Base-by-base conservation (phyloP, 768 basidiomycete genomes). In the Coprinopsis sp. region DNA sequence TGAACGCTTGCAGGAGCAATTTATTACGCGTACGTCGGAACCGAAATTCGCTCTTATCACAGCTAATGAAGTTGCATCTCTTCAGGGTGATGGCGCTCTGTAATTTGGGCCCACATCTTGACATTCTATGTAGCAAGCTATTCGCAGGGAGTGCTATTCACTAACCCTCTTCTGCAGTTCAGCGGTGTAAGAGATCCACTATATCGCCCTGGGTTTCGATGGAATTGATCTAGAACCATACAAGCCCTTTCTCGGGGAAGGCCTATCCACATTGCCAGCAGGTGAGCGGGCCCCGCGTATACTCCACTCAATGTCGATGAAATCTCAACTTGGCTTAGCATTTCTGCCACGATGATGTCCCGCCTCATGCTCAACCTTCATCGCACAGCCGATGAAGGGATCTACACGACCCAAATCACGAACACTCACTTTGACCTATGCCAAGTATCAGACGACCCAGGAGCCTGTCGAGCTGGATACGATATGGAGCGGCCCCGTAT, bases 331-430 rank as follows among this genome's bases (percentile, higher is more conserved):
- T 27, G 23, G 33, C 1, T 11, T 19, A 77, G 77, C 51, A 63
- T 77, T 11, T 74, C 78, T 4, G 65, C 78, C 7, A 71, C 68
- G 1, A 67, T 78, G 69, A 71, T 78, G 63, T 78, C 75, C 11
- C 76, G 76, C 8, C 67, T 81, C 1, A 75, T 78, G 68, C 69
- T 79, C 31, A 79, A 81, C 56, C 65, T 79, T 5, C 72, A 78
- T 53, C 58, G 68, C 58, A 67, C 59, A 19, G 70, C 69, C 7
- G 54, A 63, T 19, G 44, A 51, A 10, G 69, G 70, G 1, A 64
- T 71, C 7, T 62, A 58, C 48, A 62, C 62, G 25, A 65, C 58
- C 3, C 47, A 44, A 33, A 40, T 45, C 3, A 60, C 51, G n/a
- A 53, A 41, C 27, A 64, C 57, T 4, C 46, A 53, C 10, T 45